phyloP scores from a whole-genome alignment of 345 rosid genomes.

The Salix brachista region DNA sequence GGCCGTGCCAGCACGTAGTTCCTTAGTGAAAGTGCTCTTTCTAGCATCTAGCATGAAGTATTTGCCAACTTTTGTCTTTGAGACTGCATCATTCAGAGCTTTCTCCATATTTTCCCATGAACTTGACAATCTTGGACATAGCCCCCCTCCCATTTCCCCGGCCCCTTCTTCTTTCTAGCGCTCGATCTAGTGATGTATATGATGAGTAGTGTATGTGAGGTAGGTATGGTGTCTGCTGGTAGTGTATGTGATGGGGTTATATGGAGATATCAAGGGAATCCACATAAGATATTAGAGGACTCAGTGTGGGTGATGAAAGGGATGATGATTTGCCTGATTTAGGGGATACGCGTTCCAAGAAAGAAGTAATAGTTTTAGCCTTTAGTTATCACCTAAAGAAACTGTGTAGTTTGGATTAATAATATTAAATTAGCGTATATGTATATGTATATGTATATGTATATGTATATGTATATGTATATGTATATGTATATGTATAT shows the following conservation, averaged over 20 bases:
- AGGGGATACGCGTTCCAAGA: constrained; percentile 9
- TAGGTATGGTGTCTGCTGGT: neutral
- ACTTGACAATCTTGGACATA: constrained; percentile 19
- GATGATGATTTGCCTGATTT: neutral
- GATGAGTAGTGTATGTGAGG: neutral
- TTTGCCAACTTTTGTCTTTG: constrained; percentile 50
- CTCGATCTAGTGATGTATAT: neutral
- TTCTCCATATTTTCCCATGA: constrained; percentile 53
- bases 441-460: no score
- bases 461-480: no score
- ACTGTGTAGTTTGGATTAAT: no score
- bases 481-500: no score
- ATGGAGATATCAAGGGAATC: constrained; percentile 1
- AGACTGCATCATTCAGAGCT: constrained; percentile 51
- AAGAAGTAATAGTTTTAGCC: neutral
- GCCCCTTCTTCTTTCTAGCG: neutral
- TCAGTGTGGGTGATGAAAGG: neutral
- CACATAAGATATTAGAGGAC: constrained; percentile 6
- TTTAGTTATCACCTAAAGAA: neutral
- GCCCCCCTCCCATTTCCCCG: constrained; percentile 22
- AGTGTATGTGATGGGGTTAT: neutral
- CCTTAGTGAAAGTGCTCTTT: constrained; percentile 64
- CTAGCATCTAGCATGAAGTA: constrained; percentile 69
- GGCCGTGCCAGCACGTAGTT: constrained; percentile 79
- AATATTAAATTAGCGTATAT: no score